Evolutionary conservation across 106 monocot genomes (phyloP), one percentile per base, ranked within the genome.

Genomic region (Dendrobium nobile): DNA sequence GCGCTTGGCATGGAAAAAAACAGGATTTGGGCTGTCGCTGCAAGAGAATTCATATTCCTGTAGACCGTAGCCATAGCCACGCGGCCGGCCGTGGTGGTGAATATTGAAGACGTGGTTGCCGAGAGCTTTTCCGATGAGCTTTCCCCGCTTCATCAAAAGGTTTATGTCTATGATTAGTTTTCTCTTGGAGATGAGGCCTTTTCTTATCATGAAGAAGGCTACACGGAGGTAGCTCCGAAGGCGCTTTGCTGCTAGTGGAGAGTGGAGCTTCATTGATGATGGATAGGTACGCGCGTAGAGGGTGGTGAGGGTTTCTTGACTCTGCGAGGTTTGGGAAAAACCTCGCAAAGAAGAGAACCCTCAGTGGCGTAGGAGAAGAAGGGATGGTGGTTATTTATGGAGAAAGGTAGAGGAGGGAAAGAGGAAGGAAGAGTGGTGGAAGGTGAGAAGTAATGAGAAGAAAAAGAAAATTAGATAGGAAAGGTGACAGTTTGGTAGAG

Each of bases 11-110:
- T 80, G 73, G 73, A 76, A 75, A 27, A 83, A 81, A 61, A 72
- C 74, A 7, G 85, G 85, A 41, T 72, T 79, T 17, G 90, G 90
- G 79, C 61, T 90, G 79, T 84, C 84, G 79, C 61, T 88, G 84
- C 90, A 90, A 6, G 89, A 90, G 87, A 87, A 90, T 82, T 90
- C 89, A 75, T 90, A 90, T 31, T 87, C 87, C 31, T 44, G 77
- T 11, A 77, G 44, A 54, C 75, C 67, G 76, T 80, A 78, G 19
- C 83, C 77, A 8, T 33, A 11, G 44, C 80, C 48, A 67, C 18
- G 72, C 16, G 75, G 79, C 37, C 33, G 7, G 0, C 20, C 41
- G 77, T 47, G 67, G 79, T 75, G 85, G 75, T 82, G 80, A 75
- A 40, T 73, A 81, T 78, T 75, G 75, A 78, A 80, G 48, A 77